Evolutionary conservation across 345 rosid species (phyloP), one percentile per base, ranked within the genome.

Genomic region (Leavenworthia alabamica): DNA sequence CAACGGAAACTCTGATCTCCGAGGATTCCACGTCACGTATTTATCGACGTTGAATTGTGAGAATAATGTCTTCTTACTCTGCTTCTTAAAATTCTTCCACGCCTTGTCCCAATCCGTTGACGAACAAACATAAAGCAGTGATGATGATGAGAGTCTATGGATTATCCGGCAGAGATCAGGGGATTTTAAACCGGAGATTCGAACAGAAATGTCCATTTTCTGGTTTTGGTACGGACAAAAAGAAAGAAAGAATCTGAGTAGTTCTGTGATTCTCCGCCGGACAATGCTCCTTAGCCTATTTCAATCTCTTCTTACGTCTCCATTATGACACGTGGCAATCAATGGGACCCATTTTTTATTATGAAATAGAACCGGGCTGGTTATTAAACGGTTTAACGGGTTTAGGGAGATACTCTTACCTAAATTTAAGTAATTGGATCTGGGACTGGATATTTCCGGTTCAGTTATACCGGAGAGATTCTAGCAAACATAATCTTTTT

Each of bases 81-180:
- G 83, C 66, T 85, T 89, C 88, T 40, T 89, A 81, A 86, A 85
- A 48, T 22, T 85, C 26, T 88, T 75, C 97, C 96, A 92, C 5
- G 97, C 97, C 72, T 83, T 86, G 73, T 92, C 99, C 97, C 94
- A 92, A 64, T 89, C 96, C 7, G 78, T 85, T 17, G 93, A 83
- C 13, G 14, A 36, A 53, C 11, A 6, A 56, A 19, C 56, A 14
- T 35, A 45, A n/a, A 45, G n/a, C 8, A 41, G n/a, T n/a, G n/a
- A 46, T 15, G 60, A 67, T 4, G 63, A 61, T 12, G 39, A 13
- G 44, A 59, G 40, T 56, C 33, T 71, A 3, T 70, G 65, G 14
- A 15, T 23, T 5, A 22, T 56, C 16, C n/a, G 46, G 29, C n/a
- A 40, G 46, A 71, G 40, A 31, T 33, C 33, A 0, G 60, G 22